These are phyloP conservation scores for Heracleum sosnowskyi DNA, from an alignment of 129 eudicot genomes.

Conservation along the genomic window DNA sequence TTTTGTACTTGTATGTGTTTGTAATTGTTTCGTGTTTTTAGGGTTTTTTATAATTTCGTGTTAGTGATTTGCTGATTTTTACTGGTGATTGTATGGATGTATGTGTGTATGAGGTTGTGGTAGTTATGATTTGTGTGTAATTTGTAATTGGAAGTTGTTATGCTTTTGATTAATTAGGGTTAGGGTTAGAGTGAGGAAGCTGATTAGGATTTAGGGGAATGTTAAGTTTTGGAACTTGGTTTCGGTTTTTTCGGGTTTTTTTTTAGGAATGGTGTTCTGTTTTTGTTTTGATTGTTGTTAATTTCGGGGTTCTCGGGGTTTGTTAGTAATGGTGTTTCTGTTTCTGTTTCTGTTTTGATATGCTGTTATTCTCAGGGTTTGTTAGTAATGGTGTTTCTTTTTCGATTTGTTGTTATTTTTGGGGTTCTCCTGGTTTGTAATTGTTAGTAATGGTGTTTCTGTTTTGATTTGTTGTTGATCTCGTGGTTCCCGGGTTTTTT, in stretches of 20 bases:
- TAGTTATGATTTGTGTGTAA: neutral
- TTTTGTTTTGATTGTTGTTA: neutral
- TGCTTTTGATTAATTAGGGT: neutral
- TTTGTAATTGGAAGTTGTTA: neutral
- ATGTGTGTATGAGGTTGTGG: too few species aligned
- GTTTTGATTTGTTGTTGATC: neutral
- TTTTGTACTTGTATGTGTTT: neutral
- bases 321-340: too few species aligned
- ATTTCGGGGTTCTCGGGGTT: neutral
- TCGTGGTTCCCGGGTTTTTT: neutral
- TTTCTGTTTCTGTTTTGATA: too few species aligned
- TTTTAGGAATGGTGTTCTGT: neutral
- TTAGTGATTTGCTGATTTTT: too few species aligned
- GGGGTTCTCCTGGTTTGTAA: neutral
- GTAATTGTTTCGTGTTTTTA: neutral
- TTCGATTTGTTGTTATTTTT: neutral
- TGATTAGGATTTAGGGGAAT: neutral
- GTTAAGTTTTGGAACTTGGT: neutral
- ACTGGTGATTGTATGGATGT: too few species aligned
- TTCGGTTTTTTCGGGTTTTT: neutral
- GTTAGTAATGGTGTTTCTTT: neutral
- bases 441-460: neutral
- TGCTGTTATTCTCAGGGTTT: too few species aligned
- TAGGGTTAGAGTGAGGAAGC: neutral
- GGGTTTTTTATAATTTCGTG: neutral